Percentiles rank a stretch among this genome's conserved stretches.
Conservation (phyloP, 23 red algal species). For the Agarophyton chilense region DNA sequence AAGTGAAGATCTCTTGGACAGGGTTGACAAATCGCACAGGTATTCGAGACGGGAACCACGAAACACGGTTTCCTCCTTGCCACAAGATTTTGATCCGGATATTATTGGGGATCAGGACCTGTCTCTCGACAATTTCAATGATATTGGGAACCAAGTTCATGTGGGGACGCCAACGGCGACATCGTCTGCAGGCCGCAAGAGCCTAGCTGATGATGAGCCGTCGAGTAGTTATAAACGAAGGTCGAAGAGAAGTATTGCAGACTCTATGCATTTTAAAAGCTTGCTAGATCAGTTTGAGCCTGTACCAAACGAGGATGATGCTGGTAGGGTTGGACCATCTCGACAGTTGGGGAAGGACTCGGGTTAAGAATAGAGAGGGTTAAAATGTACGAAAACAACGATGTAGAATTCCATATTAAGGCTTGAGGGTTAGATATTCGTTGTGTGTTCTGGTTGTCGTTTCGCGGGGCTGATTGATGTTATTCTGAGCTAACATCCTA, state of each 20-base stretch:
- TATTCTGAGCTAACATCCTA: too few species aligned
- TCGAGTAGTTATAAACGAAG: slow-evolving; percentile 14
- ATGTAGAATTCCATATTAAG: too few species aligned
- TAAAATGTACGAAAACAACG: too few species aligned
- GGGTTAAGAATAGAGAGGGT: too few species aligned
- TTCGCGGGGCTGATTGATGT: too few species aligned
- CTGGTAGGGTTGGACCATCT: not conserved
- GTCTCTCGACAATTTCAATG: slow-evolving; percentile 11
- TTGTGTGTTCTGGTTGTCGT: too few species aligned
- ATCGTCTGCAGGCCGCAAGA: slow-evolving; percentile 27
- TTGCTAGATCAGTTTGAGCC: slow-evolving; percentile 52
- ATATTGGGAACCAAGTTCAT: slow-evolving; percentile 18
- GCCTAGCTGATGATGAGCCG: slow-evolving; percentile 46
- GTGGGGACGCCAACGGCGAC: slow-evolving; percentile 52
- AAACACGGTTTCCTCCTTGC: not conserved
- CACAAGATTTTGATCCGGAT: slow-evolving; percentile 26
- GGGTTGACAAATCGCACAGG: slow-evolving; percentile 26
- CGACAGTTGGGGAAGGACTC: not conserved
- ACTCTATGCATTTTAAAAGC: slow-evolving; percentile 45
- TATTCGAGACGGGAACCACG: slow-evolving; percentile 59
- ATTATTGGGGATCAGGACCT: slow-evolving; percentile 42
- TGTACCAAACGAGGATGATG: not conserved
- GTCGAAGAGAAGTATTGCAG: slow-evolving; percentile 19
- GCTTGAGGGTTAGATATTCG: too few species aligned
- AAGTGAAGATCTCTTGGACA: not conserved